Conservation (phyloP, 2,329 filamentous ascomycete species). For the Erysiphe neolycopersici region DNA sequence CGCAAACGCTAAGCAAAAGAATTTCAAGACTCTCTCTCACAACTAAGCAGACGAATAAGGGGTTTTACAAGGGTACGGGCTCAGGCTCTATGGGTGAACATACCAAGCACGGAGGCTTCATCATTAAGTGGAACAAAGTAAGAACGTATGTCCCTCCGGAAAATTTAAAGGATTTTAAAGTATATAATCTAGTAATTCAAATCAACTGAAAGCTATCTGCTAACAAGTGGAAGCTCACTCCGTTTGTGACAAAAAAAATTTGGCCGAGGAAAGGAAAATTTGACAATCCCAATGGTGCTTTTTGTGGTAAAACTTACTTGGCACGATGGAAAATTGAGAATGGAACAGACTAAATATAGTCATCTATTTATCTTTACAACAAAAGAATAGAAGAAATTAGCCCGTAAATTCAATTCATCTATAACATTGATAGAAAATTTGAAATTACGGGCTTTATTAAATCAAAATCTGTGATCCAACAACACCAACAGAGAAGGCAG, state of each 20-base stretch:
- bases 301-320: slow-evolving; percentile 34
- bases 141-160: slow-evolving; percentile 68
- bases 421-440: too few species aligned
- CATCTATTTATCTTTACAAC: not conserved
- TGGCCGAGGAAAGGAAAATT: slow-evolving; percentile 25
- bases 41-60: slow-evolving; percentile 77
- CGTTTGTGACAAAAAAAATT: slow-evolving; percentile 44
- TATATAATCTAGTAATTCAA: slow-evolving; percentile 16
- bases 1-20: slow-evolving; percentile 35
- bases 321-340: slow-evolving; percentile 42
- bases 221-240: slow-evolving; percentile 33
- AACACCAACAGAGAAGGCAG: too few species aligned
- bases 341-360: slow-evolving; percentile 18
- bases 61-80: slow-evolving; percentile 91
- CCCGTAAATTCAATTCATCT: too few species aligned
- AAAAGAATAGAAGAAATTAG: not conserved
- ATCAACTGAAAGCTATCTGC: not conserved
- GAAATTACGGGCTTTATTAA: too few species aligned
- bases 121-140: slow-evolving; percentile 66
- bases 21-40: slow-evolving; percentile 58
- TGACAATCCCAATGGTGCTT: slow-evolving; percentile 26
- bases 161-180: slow-evolving; percentile 42
- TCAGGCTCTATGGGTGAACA: slow-evolving; percentile 69
- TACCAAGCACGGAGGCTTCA: slow-evolving; percentile 60
- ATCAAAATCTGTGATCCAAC: too few species aligned